Evolutionary conservation across 1,284 basidiomycete genomes (phyloP), one percentile per base, ranked within the genome.

Genomic region (Pseudozyma tsukubaensis): DNA sequence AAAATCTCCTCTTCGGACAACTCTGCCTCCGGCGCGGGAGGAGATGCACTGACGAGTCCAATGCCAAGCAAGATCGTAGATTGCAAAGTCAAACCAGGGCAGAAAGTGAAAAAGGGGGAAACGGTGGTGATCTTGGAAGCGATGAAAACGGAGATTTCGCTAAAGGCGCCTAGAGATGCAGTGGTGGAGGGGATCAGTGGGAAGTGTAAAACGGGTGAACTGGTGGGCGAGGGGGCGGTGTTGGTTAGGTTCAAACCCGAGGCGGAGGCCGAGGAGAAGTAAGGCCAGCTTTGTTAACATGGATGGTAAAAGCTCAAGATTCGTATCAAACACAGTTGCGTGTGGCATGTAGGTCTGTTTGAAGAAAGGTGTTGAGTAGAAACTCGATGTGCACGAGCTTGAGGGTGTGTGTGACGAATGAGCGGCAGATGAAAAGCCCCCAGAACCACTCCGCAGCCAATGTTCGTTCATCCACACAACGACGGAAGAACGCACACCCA

Each of bases 41-140:
- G 43, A 2, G 54, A 53, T 21, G 50, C 58, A 2, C 43, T 77
- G 5, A 24, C 50, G 16, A 21, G 50, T 0, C 72, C 74, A 14
- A 76, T 79, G 76, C 78, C 73, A 2, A 52, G 53, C 59, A 76
- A 74, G 44, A 74, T 81, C 4, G 93, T 96, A 4, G 93, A 96
- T 70, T 91, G 95, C 50, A 88, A 89, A 48, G 93, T 94, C 24
- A 87, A 87, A 63, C 86, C 89, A 3, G 94, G 93, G 0, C 91
- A 94, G 61, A 86, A 85, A 40, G 92, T 96, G n/a, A 89, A 90
- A 83, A 89, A 89, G 83, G 93, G 92, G 0, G 91, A 94, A 81
- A 89, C 89, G 9, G 87, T 93, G 12, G 90, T 94, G 34, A 90
- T 96, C 19, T 85, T 96, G 76, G 94, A 96, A 86, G 94, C 93